phyloP scores from a whole-genome alignment of 306 rosid genomes.

The Neltuma alba region DNA sequence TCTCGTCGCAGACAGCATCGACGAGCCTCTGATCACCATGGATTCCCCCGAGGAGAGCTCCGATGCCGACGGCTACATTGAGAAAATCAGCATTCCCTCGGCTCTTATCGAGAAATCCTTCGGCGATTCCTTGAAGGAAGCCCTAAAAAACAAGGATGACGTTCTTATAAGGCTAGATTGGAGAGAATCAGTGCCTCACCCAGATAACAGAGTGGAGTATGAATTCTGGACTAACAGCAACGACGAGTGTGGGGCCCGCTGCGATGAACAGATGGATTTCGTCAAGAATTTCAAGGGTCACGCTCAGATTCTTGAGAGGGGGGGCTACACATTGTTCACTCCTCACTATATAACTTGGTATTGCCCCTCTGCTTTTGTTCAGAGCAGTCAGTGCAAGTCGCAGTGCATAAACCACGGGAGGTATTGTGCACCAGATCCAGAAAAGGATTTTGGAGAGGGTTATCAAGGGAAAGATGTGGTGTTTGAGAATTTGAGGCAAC shows the following conservation, averaged over 20 bases:
- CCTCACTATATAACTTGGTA: constrained; percentile 97
- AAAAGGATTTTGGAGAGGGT: constrained; percentile 78
- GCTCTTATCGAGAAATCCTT: constrained; percentile 77
- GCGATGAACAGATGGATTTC: constrained; percentile 89
- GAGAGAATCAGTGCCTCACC: constrained; percentile 91
- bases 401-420: constrained; percentile 95
- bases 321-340: constrained; percentile 79
- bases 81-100: constrained; percentile 75
- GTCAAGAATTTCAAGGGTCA: constrained; percentile 88
- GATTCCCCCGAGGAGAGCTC: constrained; percentile 76
- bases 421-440: constrained; percentile 95
- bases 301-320: constrained; percentile 96
- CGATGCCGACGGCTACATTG: constrained; percentile 79
- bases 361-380: constrained; percentile 73
- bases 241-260: constrained; percentile 87
- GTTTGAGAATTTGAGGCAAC: constrained; percentile 89
- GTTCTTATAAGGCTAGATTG: constrained; percentile 77
- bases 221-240: constrained; percentile 99
- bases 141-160: constrained; percentile 49
- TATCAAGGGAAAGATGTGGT: constrained; percentile 96
- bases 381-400: constrained; percentile 74
- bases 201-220: constrained; percentile 84
- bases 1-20: constrained; percentile 65
- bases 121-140: constrained; percentile 68
- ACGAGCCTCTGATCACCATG: constrained; percentile 85